Conservation (phyloP, 495 filamentous ascomycete genomes). For the Cenococcum geophilum region DNA sequence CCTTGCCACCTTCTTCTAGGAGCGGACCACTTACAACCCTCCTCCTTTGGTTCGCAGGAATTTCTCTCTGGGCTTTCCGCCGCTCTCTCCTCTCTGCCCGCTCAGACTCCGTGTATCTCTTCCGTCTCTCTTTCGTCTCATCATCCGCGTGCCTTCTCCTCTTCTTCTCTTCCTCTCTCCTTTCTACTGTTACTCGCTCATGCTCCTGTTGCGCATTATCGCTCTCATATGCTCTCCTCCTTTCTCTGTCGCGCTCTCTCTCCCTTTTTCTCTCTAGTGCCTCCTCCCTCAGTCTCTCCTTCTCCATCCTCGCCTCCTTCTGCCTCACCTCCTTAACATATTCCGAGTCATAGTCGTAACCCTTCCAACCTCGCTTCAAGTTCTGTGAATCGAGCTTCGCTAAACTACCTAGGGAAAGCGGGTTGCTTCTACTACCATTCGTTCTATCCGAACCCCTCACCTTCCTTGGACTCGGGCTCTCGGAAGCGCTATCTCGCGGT, state of each 20-base stretch:
- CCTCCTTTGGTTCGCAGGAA: conserved; percentile 21
- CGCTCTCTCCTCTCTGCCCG: conserved; percentile 22
- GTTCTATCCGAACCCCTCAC: conserved; percentile 4
- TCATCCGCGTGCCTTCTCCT: conserved; percentile 18
- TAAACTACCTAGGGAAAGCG: conserved; percentile 34
- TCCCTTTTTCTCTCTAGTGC: conserved; percentile 36
- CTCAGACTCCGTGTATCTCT: conserved; percentile 23
- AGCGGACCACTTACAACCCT: conserved; percentile 38
- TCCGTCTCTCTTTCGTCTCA: conserved; percentile 15
- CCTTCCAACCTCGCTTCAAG: conserved; percentile 36
- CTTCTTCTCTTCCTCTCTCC: conserved; percentile 29
- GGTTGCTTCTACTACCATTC: conserved; percentile 20
- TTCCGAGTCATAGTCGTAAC: conserved; percentile 34
- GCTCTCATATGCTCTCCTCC: conserved; percentile 20
- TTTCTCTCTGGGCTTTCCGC: conserved; percentile 18
- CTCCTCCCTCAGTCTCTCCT: conserved; percentile 25
- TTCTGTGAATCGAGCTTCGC: conserved; percentile 39
- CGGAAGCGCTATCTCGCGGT: conserved; percentile 14
- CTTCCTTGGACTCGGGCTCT: conserved; percentile 26
- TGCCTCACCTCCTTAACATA: conserved; percentile 28
- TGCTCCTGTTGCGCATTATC: conserved; percentile 33
- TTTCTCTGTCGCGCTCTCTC: conserved; percentile 29
- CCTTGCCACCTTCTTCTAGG: conserved; percentile 35
- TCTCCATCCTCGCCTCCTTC: conserved; percentile 29
- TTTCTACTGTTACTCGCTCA: conserved; percentile 29